Percentiles rank a stretch among this genome's conserved stretches.
These are phyloP conservation scores for Oryza australiensis DNA, from an alignment of 176 grass and related monocot genomes.

Conservation along the genomic window DNA sequence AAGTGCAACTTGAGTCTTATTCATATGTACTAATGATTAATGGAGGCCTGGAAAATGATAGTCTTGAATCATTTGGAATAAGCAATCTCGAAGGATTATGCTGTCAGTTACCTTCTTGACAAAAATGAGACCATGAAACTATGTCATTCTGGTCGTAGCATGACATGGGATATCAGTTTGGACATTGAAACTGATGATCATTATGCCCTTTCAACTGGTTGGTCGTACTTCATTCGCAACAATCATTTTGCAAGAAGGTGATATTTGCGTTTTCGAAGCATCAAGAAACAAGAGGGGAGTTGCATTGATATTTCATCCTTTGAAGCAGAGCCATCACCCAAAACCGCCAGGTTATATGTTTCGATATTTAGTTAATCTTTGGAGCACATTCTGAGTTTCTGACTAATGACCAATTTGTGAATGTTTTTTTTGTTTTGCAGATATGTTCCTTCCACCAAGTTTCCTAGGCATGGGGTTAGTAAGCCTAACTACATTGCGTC, in stretches of 20 bases:
- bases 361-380: neutral
- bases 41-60: neutral
- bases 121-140: neutral
- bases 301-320: conserved; percentile 9
- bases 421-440: neutral
- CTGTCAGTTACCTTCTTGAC: conserved; percentile 12
- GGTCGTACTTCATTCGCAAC: neutral
- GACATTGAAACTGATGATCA: neutral
- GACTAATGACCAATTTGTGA: neutral
- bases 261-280: conserved; percentile 42
- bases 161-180: conserved; percentile 22
- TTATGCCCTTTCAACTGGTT: neutral
- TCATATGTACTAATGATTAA: neutral
- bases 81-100: conserved; percentile 20
- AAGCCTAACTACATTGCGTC: no score
- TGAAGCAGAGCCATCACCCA: neutral
- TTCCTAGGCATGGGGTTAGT: no score
- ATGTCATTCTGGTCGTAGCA: neutral
- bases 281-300: neutral
- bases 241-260: conserved; percentile 22
- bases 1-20: neutral
- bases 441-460: neutral
- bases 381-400: no score
- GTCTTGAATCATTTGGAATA: neutral
- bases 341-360: neutral